Evolutionary conservation across 2,329 filamentous ascomycete genomes (phyloP).

Genomic region (Aspergillus sp.): DNA sequence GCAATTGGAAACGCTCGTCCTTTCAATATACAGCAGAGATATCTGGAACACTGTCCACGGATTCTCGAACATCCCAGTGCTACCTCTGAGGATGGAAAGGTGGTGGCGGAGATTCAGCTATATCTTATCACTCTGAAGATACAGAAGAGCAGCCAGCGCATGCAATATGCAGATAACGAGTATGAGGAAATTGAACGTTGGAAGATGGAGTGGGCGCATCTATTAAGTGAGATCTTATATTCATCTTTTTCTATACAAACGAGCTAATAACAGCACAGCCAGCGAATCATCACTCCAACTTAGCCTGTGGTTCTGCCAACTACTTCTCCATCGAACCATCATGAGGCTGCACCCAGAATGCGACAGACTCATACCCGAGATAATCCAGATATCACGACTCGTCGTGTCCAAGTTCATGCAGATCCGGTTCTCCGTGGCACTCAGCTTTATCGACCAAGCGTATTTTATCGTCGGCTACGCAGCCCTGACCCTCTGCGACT

Average conservation of each 20-base stretch:
- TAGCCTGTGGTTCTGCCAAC: constrained; percentile 31
- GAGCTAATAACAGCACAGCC: constrained; percentile 11
- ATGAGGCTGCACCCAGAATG: no score
- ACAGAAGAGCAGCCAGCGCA: constrained; percentile 19
- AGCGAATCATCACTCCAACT: constrained; percentile 27
- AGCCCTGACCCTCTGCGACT: constrained; percentile 31
- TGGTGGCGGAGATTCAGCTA: constrained; percentile 29
- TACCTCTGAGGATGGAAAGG: constrained; percentile 23
- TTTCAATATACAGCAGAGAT: constrained; percentile 23
- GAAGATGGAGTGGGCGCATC: constrained; percentile 30
- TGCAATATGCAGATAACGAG: constrained; percentile 20
- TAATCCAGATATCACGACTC: constrained; percentile 24
- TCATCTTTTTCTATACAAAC: background rate
- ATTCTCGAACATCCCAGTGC: constrained; percentile 26
- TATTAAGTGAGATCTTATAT: constrained; percentile 17
- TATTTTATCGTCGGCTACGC: constrained; percentile 32
- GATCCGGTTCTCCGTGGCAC: constrained; percentile 20
- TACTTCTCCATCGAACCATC: constrained; percentile 25
- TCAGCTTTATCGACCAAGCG: constrained; percentile 25
- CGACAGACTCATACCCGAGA: constrained; percentile 16
- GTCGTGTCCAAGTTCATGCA: constrained; percentile 26
- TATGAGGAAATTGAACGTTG: constrained; percentile 30
- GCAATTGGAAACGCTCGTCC: constrained; percentile 27
- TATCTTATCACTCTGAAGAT: constrained; percentile 25
- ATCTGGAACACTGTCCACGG: constrained; percentile 25